These are phyloP conservation scores for Pyrenophora seminiperda DNA, from an alignment of 2,329 filamentous ascomycete genomes.

Conservation along the genomic window DNA sequence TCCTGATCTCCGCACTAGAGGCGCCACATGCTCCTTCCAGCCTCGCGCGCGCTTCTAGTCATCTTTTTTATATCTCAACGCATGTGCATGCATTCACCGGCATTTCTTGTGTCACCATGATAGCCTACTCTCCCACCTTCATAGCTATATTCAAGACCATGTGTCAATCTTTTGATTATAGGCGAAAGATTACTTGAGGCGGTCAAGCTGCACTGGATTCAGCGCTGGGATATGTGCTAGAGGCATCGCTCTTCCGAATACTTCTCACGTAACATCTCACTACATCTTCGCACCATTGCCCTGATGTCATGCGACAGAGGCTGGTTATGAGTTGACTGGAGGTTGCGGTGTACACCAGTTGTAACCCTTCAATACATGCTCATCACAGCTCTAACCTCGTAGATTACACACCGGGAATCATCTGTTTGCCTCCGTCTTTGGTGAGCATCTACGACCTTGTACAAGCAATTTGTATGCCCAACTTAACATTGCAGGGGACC, in stretches of 20 bases:
- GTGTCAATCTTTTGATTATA: not conserved
- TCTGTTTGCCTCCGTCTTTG: not conserved
- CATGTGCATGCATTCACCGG: not conserved
- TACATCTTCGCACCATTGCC: not conserved
- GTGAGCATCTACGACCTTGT: not conserved
- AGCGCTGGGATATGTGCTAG: not conserved
- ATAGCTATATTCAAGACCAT: not conserved
- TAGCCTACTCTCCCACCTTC: not conserved
- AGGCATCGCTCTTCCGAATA: not conserved
- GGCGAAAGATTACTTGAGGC: not conserved
- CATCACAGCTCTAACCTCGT: not conserved
- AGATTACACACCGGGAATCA: not conserved
- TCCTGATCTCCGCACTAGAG: constrained; percentile 1
- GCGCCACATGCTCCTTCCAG: constrained; percentile 1
- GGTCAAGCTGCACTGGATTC: not conserved
- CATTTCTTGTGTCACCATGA: not conserved
- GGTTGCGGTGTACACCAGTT: not conserved
- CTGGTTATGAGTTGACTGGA: not conserved
- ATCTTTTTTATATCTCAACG: not conserved
- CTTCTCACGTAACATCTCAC: constrained; percentile 2
- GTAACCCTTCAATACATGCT: not conserved
- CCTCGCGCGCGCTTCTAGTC: constrained; percentile 1
- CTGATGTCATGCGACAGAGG: not conserved
- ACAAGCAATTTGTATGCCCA: constrained; percentile 1
- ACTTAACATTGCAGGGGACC: constrained; percentile 24